Conservation (phyloP, 345 rosid genomes). For the Gossypium sturtianum region DNA sequence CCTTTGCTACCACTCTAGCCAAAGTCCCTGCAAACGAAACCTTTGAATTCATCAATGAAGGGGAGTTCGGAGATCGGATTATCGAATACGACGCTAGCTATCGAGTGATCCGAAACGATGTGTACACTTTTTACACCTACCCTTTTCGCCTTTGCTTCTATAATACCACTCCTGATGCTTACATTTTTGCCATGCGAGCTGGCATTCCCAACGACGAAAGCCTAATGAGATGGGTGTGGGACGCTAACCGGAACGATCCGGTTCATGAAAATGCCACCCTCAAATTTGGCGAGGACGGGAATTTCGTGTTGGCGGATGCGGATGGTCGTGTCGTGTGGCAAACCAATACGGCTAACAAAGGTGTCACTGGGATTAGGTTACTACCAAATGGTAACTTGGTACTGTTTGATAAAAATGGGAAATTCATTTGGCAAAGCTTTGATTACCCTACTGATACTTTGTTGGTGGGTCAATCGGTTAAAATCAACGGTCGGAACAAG, state of each 20-base stretch:
- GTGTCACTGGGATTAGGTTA: constrained; percentile 29
- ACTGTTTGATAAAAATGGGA: constrained; percentile 35
- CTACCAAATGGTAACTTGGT: constrained; percentile 66
- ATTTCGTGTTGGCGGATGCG: constrained; percentile 26
- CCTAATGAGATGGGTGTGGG: constrained; percentile 29
- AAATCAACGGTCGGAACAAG: constrained; percentile 23
- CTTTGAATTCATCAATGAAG: constrained; percentile 18
- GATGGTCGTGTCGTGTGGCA: constrained; percentile 30
- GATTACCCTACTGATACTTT: constrained; percentile 61
- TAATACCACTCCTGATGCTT: constrained; percentile 25
- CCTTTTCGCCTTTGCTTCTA: constrained; percentile 30
- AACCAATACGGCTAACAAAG: constrained; percentile 29
- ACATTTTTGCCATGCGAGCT: constrained; percentile 20
- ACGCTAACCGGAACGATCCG: constrained; percentile 28
- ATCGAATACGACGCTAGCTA: constrained; percentile 22
- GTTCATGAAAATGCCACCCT: constrained; percentile 29
- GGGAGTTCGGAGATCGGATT: constrained; percentile 12
- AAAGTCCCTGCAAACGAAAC: constrained; percentile 11
- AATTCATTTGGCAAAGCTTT: constrained; percentile 58
- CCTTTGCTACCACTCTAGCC: neutral
- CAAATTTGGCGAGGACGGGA: constrained; percentile 25
- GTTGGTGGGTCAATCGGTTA: constrained; percentile 51
- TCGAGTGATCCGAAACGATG: neutral
- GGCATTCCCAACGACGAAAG: constrained; percentile 14
- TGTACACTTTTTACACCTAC: neutral